Percentiles rank a stretch among this genome's conserved stretches.
phyloP scores from a whole-genome alignment of 2,329 filamentous ascomycete species.

The Bretziella fagacearum region DNA sequence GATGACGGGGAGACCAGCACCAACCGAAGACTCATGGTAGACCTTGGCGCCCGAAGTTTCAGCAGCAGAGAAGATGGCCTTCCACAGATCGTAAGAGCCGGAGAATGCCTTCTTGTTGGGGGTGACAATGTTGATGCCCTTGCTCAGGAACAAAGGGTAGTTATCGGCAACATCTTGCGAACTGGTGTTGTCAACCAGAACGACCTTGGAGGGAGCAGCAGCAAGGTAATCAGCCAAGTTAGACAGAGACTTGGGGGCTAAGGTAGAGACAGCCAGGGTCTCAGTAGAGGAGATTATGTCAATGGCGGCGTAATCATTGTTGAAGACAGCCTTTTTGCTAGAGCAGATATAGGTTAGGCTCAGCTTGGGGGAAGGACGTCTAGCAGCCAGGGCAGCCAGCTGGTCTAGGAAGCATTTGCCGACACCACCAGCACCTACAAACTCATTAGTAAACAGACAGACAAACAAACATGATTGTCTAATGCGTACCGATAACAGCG shows the following conservation, averaged over 20 bases:
- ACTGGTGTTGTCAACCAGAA: slow-evolving; percentile 92
- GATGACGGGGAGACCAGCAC: slow-evolving; percentile 82
- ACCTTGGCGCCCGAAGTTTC: slow-evolving; percentile 57
- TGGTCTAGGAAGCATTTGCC: slow-evolving; percentile 82
- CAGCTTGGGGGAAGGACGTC: slow-evolving; percentile 52
- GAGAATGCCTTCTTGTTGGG: slow-evolving; percentile 99
- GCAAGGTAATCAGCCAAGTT: slow-evolving; percentile 65
- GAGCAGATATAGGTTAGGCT: slow-evolving; percentile 73
- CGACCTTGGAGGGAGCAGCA: slow-evolving; percentile 56
- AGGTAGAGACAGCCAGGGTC: slow-evolving; percentile 44
- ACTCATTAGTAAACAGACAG: slow-evolving; percentile 4
- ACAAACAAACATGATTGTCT: neutral
- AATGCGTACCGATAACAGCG: slow-evolving; percentile 32
- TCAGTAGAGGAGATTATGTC: slow-evolving; percentile 42
- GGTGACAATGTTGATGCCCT: slow-evolving; percentile 80
- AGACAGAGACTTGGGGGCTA: slow-evolving; percentile 47
- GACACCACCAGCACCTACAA: slow-evolving; percentile 71
- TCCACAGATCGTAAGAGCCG: slow-evolving; percentile 63
- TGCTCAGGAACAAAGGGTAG: slow-evolving; percentile 66
- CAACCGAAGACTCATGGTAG: slow-evolving; percentile 90
- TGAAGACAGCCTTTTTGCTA: slow-evolving; percentile 67
- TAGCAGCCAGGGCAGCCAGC: slow-evolving; percentile 48
- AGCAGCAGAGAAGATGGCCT: slow-evolving; percentile 66
- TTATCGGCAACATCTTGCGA: slow-evolving; percentile 67
- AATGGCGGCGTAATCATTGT: slow-evolving; percentile 52